phyloP scores from a whole-genome alignment of 2,329 filamentous ascomycete genomes.

The Hypoxylon sp. region DNA sequence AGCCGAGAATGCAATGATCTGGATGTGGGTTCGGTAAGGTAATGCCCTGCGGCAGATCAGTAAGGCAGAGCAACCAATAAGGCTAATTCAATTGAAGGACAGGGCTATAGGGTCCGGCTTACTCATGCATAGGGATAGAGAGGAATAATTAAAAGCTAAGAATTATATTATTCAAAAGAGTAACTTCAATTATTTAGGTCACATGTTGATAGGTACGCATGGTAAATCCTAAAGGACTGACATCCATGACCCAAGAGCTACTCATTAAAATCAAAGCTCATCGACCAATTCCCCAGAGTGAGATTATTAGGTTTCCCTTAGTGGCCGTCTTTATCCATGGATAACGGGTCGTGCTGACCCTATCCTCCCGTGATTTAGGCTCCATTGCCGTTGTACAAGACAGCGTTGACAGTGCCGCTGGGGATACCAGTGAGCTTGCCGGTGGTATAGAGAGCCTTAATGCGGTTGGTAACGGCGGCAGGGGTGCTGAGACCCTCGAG shows the following conservation, averaged over 20 bases:
- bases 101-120: background rate
- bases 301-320: slow-evolving; percentile 4
- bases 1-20: slow-evolving; percentile 28
- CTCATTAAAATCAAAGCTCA: background rate
- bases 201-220: background rate
- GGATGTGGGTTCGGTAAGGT: slow-evolving; percentile 27
- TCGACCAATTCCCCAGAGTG: background rate
- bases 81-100: background rate
- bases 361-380: slow-evolving; percentile 39
- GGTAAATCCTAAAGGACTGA: slow-evolving; percentile 2
- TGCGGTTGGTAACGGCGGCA: slow-evolving; percentile 50
- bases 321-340: slow-evolving; percentile 7
- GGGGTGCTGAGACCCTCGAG: slow-evolving; percentile 62
- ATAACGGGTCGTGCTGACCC: background rate
- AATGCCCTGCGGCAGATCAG: slow-evolving; percentile 12
- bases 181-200: slow-evolving; percentile 10
- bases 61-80: background rate
- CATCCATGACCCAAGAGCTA: slow-evolving; percentile 9
- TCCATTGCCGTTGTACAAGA: slow-evolving; percentile 52
- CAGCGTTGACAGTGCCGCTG: slow-evolving; percentile 47
- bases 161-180: slow-evolving; percentile 14
- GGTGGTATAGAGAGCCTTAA: slow-evolving; percentile 50
- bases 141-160: background rate
- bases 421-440: slow-evolving; percentile 44
- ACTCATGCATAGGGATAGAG: background rate